Base-by-base conservation (phyloP, 1,284 basidiomycete species). In the Pseudozyma sp. region DNA sequence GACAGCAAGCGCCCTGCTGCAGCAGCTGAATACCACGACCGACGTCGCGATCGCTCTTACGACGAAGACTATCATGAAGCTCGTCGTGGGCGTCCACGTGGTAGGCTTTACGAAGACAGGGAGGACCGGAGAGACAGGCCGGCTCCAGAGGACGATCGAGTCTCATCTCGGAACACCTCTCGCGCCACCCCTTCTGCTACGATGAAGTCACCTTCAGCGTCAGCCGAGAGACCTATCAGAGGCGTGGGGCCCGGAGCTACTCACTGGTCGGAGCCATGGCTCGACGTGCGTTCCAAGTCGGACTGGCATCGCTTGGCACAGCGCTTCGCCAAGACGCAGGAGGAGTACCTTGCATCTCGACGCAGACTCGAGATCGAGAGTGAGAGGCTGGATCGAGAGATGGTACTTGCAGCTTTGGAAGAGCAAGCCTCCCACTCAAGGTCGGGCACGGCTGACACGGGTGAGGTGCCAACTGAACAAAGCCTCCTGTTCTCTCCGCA, bases 201-300 rank as follows among this genome's bases (percentile, higher is more conserved):
- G 10, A 34, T 34, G 36, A 55, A 59, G 21, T 38, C 42, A 18
- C 36, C 58, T 4, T 51, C 53, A 11, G 21, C 38, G 6, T 57
- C 56, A 11, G 38, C 47, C 0, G 62, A 60, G 4, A 54, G 62
- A 10, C 59, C 66, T 18, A 59, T 66, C 19, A 66, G 59, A 56
- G 74, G 70, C 13, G 70, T 76, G 2, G 74, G 70, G 7, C 74
- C 65, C 1, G 74, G 74, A 5, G 74, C 74, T 13, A 59, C 74
- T 2, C 74, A 70, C 49, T 73, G 69, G 74, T 68, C 59, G 12
- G 74, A 76, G 51, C 74, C 70, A 8, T 76, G 74, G 74, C 52
- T 76, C 10, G 70, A 76, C 43, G 69, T 76, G 1, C 69, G 74
- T 1, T 66, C 65, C 11, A 52, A 50, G 16, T 18, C 70, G 2